Percentiles rank a stretch among this genome's conserved stretches.
Evolutionary conservation across 768 basidiomycete species (phyloP).

Genomic region (Kwoniella dejecticola): DNA sequence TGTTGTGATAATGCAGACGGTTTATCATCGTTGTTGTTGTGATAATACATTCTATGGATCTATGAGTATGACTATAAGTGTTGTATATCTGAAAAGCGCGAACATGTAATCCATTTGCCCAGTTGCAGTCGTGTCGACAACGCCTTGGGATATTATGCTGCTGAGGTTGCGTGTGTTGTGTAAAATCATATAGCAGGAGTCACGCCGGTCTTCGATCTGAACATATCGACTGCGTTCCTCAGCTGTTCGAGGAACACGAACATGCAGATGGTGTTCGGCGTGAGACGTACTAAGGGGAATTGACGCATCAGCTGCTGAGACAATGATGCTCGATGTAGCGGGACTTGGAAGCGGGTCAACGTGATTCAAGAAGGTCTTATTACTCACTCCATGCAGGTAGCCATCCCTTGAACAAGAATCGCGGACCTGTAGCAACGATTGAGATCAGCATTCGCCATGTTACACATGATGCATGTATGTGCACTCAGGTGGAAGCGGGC

Average conservation of each 20-base stretch:
- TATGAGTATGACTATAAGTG: too few relatives aligned
- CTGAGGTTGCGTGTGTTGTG: neutral
- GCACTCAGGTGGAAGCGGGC: neutral
- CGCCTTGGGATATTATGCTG: neutral
- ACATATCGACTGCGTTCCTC: slow-evolving; percentile 45
- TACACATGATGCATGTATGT: too few relatives aligned
- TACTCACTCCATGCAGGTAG: slow-evolving; percentile 55
- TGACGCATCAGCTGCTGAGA: neutral
- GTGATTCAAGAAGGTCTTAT: too few relatives aligned
- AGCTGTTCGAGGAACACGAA: slow-evolving; percentile 55
- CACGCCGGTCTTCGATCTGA: slow-evolving; percentile 6
- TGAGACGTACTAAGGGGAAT: slow-evolving; percentile 42
- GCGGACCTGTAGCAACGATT: slow-evolving; percentile 28
- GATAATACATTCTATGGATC: too few relatives aligned
- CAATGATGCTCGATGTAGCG: too few relatives aligned
- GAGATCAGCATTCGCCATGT: neutral
- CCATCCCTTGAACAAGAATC: slow-evolving; percentile 55
- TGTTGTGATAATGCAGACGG: too few relatives aligned
- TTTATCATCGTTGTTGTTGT: too few relatives aligned
- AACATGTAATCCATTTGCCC: too few relatives aligned
- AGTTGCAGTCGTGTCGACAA: too few relatives aligned
- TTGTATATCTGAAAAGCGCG: too few relatives aligned
- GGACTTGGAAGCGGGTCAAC: too few relatives aligned
- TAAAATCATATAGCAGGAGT: neutral
- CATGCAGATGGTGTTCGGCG: slow-evolving; percentile 52